phyloP scores from a whole-genome alignment of 805 yeast genomes.

The Wickerhamiella alocasiicola region DNA sequence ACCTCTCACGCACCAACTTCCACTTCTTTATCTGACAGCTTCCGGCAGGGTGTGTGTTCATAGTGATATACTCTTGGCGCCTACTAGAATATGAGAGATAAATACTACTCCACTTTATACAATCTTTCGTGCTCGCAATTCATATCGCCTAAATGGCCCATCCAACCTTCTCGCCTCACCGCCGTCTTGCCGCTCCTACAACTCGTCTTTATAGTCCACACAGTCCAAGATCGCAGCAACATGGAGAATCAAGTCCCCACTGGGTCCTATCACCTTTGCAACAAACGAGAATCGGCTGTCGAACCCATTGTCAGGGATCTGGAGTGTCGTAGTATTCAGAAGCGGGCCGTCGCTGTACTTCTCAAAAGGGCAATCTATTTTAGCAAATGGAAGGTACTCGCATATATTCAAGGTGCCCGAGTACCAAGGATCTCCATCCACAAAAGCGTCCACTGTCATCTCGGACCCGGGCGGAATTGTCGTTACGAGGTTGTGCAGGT shows the following conservation, averaged over 20 bases:
- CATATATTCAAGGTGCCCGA: slow-evolving; percentile 22
- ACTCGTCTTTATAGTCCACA: slow-evolving; percentile 10
- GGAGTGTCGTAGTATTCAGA: slow-evolving; percentile 17
- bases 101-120: no score
- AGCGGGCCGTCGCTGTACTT: slow-evolving; percentile 4
- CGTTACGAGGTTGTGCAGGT: slow-evolving; percentile 18
- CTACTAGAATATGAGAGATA: no score
- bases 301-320: slow-evolving; percentile 23
- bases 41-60: no score
- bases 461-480: slow-evolving; percentile 20
- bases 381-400: slow-evolving; percentile 20
- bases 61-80: no score
- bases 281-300: slow-evolving; percentile 23
- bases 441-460: slow-evolving; percentile 19
- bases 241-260: slow-evolving; percentile 16
- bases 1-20: no score
- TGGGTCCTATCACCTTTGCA: slow-evolving; percentile 20
- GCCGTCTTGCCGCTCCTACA: slow-evolving; percentile 4
- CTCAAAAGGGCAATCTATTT: slow-evolving; percentile 23
- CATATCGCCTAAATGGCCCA: no score
- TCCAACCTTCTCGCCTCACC: background rate
- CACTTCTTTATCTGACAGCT: no score
- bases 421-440: slow-evolving; percentile 14
- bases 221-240: slow-evolving; percentile 20
- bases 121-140: no score